Percentiles rank a stretch among this genome's conserved stretches.
phyloP scores from a whole-genome alignment of 306 rosid genomes.

The Rosa chinensis region DNA sequence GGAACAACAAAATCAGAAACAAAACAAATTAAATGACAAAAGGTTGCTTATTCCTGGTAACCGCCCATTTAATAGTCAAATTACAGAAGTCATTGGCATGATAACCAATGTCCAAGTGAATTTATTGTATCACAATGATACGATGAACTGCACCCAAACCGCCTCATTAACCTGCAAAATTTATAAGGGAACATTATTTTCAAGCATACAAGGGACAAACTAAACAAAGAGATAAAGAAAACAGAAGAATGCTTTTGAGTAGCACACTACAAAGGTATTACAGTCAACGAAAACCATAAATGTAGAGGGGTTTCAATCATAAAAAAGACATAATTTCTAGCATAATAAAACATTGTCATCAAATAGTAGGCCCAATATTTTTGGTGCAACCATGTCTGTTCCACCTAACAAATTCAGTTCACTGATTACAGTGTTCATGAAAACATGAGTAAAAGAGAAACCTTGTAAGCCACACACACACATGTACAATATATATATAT shows the following conservation, averaged over 20 bases:
- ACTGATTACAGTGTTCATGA: not conserved
- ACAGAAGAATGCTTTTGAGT: not conserved
- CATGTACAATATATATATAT: not conserved
- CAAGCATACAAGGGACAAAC: not conserved
- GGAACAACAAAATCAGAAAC: conserved; percentile 8
- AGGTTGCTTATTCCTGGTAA: conserved; percentile 6
- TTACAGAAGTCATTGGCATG: not conserved
- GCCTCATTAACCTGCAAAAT: conserved; percentile 9
- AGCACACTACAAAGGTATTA: not conserved
- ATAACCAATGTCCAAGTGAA: conserved; percentile 10
- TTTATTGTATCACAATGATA: conserved; percentile 14
- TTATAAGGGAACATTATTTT: not conserved
- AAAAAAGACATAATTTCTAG: not conserved
- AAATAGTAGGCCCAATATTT: not conserved
- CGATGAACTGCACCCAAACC: not conserved
- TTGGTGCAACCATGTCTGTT: not conserved
- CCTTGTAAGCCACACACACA: not conserved
- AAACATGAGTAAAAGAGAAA: not conserved
- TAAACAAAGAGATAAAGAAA: not conserved
- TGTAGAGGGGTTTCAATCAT: not conserved
- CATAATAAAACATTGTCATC: not conserved
- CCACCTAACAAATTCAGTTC: not conserved
- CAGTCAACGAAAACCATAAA: not conserved
- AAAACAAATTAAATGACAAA: not conserved
- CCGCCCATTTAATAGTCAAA: conserved; percentile 11